Conservation (phyloP, 139 green algal species). For the Tetradesmus lagerheimii region DNA sequence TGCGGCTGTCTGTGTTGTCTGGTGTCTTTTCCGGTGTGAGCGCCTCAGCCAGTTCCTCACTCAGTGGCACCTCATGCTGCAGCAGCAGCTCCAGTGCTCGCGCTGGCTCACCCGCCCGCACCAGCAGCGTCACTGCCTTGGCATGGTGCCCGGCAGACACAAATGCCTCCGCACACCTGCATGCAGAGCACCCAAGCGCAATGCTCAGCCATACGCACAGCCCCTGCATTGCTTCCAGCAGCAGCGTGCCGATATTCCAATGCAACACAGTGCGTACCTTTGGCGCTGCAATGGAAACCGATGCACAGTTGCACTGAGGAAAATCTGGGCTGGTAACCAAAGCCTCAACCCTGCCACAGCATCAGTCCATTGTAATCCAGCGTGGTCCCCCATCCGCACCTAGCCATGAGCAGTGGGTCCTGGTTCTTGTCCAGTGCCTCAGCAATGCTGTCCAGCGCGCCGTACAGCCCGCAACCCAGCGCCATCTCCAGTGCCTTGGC, state of each 20-base stretch:
- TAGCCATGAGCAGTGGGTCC: constrained; percentile 48
- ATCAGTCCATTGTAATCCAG: background rate
- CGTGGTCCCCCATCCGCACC: constrained; percentile 8
- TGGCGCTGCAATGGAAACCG: too few species aligned
- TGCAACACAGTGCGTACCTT: background rate
- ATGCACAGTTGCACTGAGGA: too few species aligned
- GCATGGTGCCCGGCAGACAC: constrained; percentile 62
- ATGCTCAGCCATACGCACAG: background rate
- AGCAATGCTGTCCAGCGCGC: constrained; percentile 76
- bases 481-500: constrained; percentile 80
- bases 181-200: background rate
- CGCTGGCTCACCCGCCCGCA: constrained; percentile 49
- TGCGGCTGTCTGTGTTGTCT: constrained; percentile 41
- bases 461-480: constrained; percentile 65
- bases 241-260: background rate
- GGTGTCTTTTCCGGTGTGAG: constrained; percentile 74
- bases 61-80: constrained; percentile 74
- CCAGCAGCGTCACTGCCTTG: constrained; percentile 71
- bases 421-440: constrained; percentile 58
- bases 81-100: constrained; percentile 76
- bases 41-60: constrained; percentile 83
- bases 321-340: too few species aligned
- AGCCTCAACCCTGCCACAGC: too few species aligned
- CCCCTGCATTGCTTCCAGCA: background rate
- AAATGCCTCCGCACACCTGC: constrained; percentile 79